Evolutionary conservation across 176 grass and related monocot species (phyloP), one percentile per base, ranked within the genome.

Genomic region (Saccharum officinarum): DNA sequence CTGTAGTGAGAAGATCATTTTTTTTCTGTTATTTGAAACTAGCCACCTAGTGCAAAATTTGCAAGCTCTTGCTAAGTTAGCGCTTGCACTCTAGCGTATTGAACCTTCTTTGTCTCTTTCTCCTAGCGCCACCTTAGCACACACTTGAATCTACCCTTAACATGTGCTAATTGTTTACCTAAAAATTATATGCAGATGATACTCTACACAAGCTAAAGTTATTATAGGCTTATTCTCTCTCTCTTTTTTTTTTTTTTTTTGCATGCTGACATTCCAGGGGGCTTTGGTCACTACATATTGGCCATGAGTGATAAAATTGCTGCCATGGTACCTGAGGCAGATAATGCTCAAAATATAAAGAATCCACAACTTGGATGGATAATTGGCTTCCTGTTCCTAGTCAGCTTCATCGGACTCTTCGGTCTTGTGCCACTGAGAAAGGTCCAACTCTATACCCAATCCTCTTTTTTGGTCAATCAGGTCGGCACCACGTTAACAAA

Each of bases 351-450:
- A 81, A 85, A 84, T 57, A 83, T 85, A 1, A 91, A 88, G 57
- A 71, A 84, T 62, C 89, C 64, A 0, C 61, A 85, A 3, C 77
- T 91, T 54, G 82, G 86, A 47, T 91, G 85, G 89, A 91, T 88
- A 79, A 88, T 88, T 55, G 89, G 89, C 17, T 91, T 91, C 71
- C 80, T 91, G 1, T 83, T 91, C 7, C 69, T 91, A 9, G 85
- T 91, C 31, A 91, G 89, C 76, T 91, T 87, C 75, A 79, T 91
- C 68, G 89, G 89, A 18, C 89, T 91, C 62, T 91, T 91, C 49
- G 89, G 84, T 8, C 80, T 91, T 45, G 89, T 87, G 12, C 85
- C 76, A 12, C 44, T 91, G 49, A 87, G 89, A 75, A 91, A 91
- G 89, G 89, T 91, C 10, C 46, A n/a, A 39, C 49, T 40, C 20